A percentile compares a stretch with the other conserved stretches of the same genome.
Evolutionary conservation across 1,284 basidiomycete species (phyloP).

Genomic region (Moniliella sp.): DNA sequence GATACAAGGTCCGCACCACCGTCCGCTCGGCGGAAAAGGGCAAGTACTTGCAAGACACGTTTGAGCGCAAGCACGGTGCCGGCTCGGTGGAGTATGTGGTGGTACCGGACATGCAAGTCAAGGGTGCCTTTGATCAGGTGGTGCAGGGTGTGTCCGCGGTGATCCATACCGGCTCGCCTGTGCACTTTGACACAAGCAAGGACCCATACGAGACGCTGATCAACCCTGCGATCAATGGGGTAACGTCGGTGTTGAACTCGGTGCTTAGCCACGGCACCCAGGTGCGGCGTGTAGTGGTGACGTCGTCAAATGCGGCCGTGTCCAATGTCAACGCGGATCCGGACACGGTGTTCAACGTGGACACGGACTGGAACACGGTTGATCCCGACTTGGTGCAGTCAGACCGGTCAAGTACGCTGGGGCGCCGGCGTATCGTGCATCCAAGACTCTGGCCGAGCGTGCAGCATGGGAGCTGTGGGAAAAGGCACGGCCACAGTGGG

Average conservation of each 20-base stretch:
- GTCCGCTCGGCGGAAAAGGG: slow-evolving; percentile 42
- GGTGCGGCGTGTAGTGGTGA: slow-evolving; percentile 44
- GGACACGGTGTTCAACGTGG: slow-evolving; percentile 1
- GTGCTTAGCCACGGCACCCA: slow-evolving; percentile 40
- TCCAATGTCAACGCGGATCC: slow-evolving; percentile 28
- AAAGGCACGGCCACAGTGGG: slow-evolving; percentile 9
- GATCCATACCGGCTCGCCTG: slow-evolving; percentile 43
- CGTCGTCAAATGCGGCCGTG: slow-evolving; percentile 44
- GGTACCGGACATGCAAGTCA: slow-evolving; percentile 43
- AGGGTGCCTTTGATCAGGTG: slow-evolving; percentile 48
- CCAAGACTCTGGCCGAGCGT: slow-evolving; percentile 51
- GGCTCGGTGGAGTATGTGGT: slow-evolving; percentile 40
- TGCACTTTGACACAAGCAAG: slow-evolving; percentile 33
- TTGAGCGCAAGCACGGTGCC: slow-evolving; percentile 36
- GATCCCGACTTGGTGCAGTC: slow-evolving; percentile 37
- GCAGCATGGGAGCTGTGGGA: slow-evolving; percentile 37
- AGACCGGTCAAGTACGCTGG: slow-evolving; percentile 28
- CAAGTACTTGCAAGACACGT: slow-evolving; percentile 38
- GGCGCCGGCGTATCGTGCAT: slow-evolving; percentile 36
- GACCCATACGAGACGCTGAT: no score
- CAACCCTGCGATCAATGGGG: slow-evolving; percentile 46
- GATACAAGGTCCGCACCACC: slow-evolving; percentile 40
- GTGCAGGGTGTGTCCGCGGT: slow-evolving; percentile 48
- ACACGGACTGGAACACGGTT: slow-evolving; percentile 48
- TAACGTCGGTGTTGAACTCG: slow-evolving; percentile 42